These are phyloP conservation scores for Crataegus laevigata DNA, from an alignment of 306 rosid genomes.

Conservation along the genomic window DNA sequence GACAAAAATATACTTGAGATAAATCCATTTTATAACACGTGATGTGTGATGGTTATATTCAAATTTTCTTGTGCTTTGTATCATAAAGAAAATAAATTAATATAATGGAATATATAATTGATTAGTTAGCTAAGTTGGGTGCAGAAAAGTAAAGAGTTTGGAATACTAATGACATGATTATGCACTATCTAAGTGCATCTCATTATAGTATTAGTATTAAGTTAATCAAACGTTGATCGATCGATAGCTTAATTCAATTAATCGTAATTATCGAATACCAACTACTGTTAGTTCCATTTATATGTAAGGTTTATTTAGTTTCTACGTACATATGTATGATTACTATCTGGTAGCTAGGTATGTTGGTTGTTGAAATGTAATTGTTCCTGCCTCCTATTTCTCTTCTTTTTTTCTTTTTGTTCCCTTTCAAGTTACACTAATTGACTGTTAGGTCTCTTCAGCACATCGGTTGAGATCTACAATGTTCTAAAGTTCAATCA, in stretches of 20 bases:
- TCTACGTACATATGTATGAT: slow-evolving; percentile 10
- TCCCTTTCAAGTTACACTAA: slow-evolving; percentile 62
- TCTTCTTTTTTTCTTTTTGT: slow-evolving; percentile 21
- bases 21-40: too few relatives aligned
- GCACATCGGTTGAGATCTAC: not conserved
- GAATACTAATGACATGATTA: not conserved
- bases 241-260: not conserved
- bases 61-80: too few relatives aligned
- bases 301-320: not conserved
- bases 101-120: not conserved
- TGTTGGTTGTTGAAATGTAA: slow-evolving; percentile 66
- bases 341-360: slow-evolving; percentile 28
- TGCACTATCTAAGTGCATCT: not conserved
- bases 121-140: not conserved
- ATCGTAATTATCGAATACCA: slow-evolving; percentile 25
- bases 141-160: not conserved
- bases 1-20: not conserved
- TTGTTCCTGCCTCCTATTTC: slow-evolving; percentile 18
- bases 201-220: not conserved
- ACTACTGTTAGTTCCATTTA: not conserved
- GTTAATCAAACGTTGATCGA: slow-evolving; percentile 18
- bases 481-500: not conserved
- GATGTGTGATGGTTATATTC: too few relatives aligned
- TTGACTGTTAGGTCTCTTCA: slow-evolving; percentile 31
- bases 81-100: too few relatives aligned